phyloP scores from a whole-genome alignment of 1,284 basidiomycete species.

The Tremellales sp. region DNA sequence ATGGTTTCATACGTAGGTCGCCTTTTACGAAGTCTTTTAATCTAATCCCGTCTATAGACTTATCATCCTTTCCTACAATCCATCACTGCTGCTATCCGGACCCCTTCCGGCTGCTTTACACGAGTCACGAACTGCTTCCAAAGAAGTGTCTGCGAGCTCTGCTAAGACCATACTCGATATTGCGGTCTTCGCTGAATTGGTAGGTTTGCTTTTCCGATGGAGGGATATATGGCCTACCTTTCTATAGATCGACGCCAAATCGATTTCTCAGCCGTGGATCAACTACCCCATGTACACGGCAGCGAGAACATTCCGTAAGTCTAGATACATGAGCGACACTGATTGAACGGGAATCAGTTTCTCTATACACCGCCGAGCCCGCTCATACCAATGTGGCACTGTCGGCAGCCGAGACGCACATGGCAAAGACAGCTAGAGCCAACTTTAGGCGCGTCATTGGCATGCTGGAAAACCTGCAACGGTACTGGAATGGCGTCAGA shows the following conservation, averaged over 20 bases:
- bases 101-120: background rate
- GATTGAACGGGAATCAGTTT: background rate
- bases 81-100: conserved; percentile 10
- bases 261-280: conserved; percentile 20
- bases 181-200: conserved; percentile 18
- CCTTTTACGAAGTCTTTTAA: background rate
- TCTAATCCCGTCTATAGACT: conserved; percentile 9
- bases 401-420: conserved; percentile 7
- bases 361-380: background rate
- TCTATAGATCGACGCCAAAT: conserved; percentile 14
- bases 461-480: conserved; percentile 11
- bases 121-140: conserved; percentile 3
- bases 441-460: conserved; percentile 15
- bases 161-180: conserved; percentile 25
- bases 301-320: conserved; percentile 20
- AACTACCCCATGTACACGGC: conserved; percentile 23
- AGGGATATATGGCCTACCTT: no score
- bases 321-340: no score
- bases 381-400: background rate
- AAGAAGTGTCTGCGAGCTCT: conserved; percentile 18
- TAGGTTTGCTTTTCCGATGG: no score
- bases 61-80: conserved; percentile 16
- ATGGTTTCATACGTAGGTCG: conserved; percentile 22
- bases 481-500: conserved; percentile 19
- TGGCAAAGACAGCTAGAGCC: conserved; percentile 11